Percentiles rank a stretch among this genome's conserved stretches.
Conservation (phyloP, 179 eudicot species). For the Sideroxylon spinosum region DNA sequence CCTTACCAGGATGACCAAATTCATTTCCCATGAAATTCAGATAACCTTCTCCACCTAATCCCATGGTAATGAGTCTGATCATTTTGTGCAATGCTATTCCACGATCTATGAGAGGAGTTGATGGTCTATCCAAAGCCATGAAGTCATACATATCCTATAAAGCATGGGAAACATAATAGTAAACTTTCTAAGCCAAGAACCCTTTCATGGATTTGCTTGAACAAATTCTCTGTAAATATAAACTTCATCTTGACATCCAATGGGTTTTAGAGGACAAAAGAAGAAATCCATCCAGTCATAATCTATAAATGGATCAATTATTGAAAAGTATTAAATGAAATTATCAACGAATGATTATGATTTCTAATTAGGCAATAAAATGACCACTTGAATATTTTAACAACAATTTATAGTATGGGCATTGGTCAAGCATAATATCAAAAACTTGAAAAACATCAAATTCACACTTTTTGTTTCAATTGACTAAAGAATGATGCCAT, state of each 20-base stretch:
- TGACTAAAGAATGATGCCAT: neutral
- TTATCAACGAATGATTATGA: neutral
- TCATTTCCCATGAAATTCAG: conserved; percentile 99
- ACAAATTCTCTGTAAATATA: neutral
- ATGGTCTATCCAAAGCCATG: conserved; percentile 96
- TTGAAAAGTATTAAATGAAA: too few relatives aligned
- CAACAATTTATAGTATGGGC: neutral
- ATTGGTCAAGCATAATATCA: neutral
- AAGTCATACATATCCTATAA: conserved; percentile 99
- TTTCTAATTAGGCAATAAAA: neutral
- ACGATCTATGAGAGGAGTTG: conserved; percentile 90
- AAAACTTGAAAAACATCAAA: neutral
- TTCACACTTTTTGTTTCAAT: neutral
- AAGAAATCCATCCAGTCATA: neutral
- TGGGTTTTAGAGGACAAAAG: neutral
- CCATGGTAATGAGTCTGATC: conserved; percentile 94
- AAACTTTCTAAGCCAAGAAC: neutral
- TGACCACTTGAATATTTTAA: neutral
- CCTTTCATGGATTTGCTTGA: too few relatives aligned
- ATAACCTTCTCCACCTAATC: conserved; percentile 98
- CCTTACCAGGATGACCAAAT: conserved; percentile 97
- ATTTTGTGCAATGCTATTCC: conserved; percentile 98
- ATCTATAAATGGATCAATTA: neutral
- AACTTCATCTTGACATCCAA: conserved; percentile 2
- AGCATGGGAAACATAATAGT: neutral